Evolutionary conservation across 176 grass and related monocot species (phyloP).

Genomic region (Phragmites australis): DNA sequence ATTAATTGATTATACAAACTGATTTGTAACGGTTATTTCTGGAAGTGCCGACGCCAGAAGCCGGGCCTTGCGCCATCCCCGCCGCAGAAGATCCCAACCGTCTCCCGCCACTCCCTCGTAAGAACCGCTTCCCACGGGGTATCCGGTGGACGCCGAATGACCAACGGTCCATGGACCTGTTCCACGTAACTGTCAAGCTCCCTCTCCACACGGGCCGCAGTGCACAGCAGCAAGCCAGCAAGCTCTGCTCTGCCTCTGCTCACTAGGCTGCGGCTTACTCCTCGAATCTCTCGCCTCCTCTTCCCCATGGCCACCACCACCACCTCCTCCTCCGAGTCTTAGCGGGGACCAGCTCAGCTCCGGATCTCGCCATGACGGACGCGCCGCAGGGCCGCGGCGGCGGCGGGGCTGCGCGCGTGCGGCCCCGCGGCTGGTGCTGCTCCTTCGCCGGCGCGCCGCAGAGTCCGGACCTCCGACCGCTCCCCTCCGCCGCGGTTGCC

Average conservation of each 20-base stretch:
- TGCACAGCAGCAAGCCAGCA: neutral
- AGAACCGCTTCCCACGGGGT: too few species aligned
- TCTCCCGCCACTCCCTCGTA: too few species aligned
- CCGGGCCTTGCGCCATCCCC: too few species aligned
- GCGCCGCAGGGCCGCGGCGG: neutral
- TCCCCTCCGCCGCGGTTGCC: neutral
- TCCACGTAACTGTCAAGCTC: too few species aligned
- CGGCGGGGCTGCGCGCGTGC: neutral
- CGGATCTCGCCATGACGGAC: conserved; percentile 38
- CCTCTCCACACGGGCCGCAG: too few species aligned
- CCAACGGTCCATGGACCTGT: too few species aligned
- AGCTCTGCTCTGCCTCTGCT: neutral
- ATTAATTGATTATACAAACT: too few species aligned
- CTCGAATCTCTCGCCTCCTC: neutral
- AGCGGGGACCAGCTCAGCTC: neutral
- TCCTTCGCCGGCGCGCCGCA: conserved; percentile 49
- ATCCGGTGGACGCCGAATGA: too few species aligned
- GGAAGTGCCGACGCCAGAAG: too few species aligned
- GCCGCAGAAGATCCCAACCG: too few species aligned
- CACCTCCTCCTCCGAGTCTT: neutral
- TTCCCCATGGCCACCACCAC: neutral
- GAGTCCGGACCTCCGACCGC: conserved; percentile 53
- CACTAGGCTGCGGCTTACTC: conserved; percentile 11
- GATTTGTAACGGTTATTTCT: too few species aligned
- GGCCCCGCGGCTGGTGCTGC: conserved; percentile 62